A percentile compares a stretch with the other conserved stretches of the same genome.
phyloP scores from a whole-genome alignment of 345 rosid genomes.

The Pugionium cornutum region DNA sequence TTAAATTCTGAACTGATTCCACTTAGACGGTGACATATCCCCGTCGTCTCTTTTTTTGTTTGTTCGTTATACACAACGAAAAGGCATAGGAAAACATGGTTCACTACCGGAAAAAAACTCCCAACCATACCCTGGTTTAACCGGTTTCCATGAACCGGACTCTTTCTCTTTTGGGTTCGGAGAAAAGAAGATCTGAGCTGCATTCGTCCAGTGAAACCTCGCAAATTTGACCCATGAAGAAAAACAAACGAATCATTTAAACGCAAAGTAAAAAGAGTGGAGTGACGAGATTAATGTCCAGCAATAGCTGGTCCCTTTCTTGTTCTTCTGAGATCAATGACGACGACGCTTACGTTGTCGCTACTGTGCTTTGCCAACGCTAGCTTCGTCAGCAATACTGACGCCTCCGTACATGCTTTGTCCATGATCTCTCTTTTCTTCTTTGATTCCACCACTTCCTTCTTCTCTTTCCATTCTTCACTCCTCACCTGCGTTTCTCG shows the following conservation, averaged over 20 bases:
- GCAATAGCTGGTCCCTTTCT: constrained; percentile 40
- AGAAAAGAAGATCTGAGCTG: background rate
- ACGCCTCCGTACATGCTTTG: constrained; percentile 68
- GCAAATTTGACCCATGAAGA: background rate
- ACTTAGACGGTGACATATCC: constrained; percentile 22
- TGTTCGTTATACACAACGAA: background rate
- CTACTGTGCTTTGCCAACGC: constrained; percentile 74
- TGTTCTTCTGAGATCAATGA: constrained; percentile 65
- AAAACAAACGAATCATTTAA: constrained; percentile 26
- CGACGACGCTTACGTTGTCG: constrained; percentile 87
- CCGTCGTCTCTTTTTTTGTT: background rate
- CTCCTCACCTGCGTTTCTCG: constrained; percentile 1
- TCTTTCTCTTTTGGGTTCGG: too few relatives aligned
- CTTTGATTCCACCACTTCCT: constrained; percentile 28
- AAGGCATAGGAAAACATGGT: background rate
- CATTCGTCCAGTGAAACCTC: background rate
- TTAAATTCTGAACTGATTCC: constrained; percentile 26
- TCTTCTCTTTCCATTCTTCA: constrained; percentile 17
- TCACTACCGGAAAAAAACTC: too few relatives aligned
- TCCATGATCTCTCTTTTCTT: constrained; percentile 47
- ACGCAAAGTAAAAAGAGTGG: constrained; percentile 11
- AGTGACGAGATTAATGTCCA: constrained; percentile 29
- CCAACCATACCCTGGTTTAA: background rate
- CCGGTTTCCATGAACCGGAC: background rate
- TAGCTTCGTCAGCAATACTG: constrained; percentile 66